phyloP scores from a whole-genome alignment of 495 filamentous ascomycete species.

The Pyrenopolyporus hunteri region DNA sequence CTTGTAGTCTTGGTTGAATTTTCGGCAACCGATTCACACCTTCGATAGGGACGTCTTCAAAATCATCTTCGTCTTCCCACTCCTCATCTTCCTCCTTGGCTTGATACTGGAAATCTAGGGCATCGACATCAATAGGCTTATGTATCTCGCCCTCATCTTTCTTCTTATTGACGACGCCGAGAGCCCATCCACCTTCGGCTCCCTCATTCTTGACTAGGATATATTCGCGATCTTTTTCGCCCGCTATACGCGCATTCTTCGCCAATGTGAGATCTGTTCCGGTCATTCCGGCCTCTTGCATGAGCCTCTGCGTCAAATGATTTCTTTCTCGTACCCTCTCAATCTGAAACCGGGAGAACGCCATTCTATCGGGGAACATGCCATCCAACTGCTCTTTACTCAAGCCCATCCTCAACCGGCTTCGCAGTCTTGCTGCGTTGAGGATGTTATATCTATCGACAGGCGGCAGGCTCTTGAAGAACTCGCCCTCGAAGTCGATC shows the following conservation, averaged over 20 bases:
- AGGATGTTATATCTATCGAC: constrained; percentile 96
- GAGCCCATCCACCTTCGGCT: constrained; percentile 94
- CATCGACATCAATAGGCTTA: constrained; percentile 91
- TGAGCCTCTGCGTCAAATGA: constrained; percentile 91
- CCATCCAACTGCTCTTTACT: constrained; percentile 92
- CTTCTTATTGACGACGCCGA: constrained; percentile 86
- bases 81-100: constrained; percentile 64
- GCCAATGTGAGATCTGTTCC: constrained; percentile 69
- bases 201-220: constrained; percentile 94
- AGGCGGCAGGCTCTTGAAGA: constrained; percentile 88
- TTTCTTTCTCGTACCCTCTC: constrained; percentile 91
- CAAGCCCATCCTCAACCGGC: constrained; percentile 89
- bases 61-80: constrained; percentile 73
- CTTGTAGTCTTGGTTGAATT: constrained; percentile 26
- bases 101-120: constrained; percentile 64
- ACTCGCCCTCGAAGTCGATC: constrained; percentile 93
- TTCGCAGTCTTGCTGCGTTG: constrained; percentile 87
- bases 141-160: constrained; percentile 74
- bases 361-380: constrained; percentile 99
- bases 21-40: constrained; percentile 90
- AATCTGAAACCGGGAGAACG: constrained; percentile 94
- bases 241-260: constrained; percentile 74
- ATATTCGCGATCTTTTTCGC: constrained; percentile 91
- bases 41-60: constrained; percentile 96
- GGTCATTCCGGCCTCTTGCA: constrained; percentile 93